Evolutionary conservation across 2,329 filamentous ascomycete genomes (phyloP).

Genomic region (Pseudocercospora pini-densiflorae): DNA sequence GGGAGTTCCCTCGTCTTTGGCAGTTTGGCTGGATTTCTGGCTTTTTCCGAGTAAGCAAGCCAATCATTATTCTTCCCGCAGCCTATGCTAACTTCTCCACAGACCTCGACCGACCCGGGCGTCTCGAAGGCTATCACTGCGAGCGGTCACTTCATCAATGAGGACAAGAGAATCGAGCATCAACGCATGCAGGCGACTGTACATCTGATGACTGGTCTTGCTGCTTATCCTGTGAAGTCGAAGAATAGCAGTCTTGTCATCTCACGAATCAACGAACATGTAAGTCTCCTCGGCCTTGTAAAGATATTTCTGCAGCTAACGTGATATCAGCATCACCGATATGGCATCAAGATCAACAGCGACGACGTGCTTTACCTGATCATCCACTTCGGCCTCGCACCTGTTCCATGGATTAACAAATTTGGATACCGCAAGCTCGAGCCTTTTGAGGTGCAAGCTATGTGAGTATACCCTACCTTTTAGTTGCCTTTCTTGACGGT

Average conservation of each 20-base stretch:
- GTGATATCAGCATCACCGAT: constrained; percentile 13
- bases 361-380: constrained; percentile 18
- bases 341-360: constrained; percentile 22
- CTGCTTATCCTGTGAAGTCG: constrained; percentile 12
- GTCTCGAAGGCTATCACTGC: constrained; percentile 12
- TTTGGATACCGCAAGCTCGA: constrained; percentile 21
- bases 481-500: background rate
- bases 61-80: background rate
- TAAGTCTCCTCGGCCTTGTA: background rate
- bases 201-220: constrained; percentile 14
- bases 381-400: constrained; percentile 21
- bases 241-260: constrained; percentile 16
- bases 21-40: constrained; percentile 19
- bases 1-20: constrained; percentile 17
- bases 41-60: constrained; percentile 13
- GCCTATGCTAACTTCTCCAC: background rate
- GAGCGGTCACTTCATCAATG: constrained; percentile 20
- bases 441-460: constrained; percentile 13
- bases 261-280: constrained; percentile 18
- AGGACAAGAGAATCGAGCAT: constrained; percentile 18
- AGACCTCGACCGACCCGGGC: constrained; percentile 10
- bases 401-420: constrained; percentile 21
- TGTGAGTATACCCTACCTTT: background rate
- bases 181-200: constrained; percentile 20
- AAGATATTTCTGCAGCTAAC: background rate